Conservation (phyloP, 2,329 filamentous ascomycete species). For the Leptoxyphium fumago region DNA sequence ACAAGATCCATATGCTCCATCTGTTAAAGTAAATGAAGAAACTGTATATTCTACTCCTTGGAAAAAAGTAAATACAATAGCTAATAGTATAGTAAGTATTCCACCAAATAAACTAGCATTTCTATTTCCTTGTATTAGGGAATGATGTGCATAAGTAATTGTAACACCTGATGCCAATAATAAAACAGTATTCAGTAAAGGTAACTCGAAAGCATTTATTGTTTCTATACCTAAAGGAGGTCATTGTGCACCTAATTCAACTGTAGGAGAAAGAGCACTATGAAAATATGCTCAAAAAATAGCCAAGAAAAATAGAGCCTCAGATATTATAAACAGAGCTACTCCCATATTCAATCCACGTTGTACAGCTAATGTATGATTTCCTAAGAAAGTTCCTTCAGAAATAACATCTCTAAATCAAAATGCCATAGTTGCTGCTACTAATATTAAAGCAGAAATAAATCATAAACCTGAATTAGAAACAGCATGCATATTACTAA, state of each 20-base stretch:
- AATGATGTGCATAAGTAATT: constrained; percentile 18
- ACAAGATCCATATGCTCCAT: constrained; percentile 18
- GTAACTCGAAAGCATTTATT: constrained; percentile 18
- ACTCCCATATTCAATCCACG: constrained; percentile 18
- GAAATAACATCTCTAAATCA: constrained; percentile 18
- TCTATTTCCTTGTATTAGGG: constrained; percentile 19
- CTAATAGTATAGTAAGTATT: constrained; percentile 20
- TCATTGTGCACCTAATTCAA: constrained; percentile 15
- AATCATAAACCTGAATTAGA: constrained; percentile 16
- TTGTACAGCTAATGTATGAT: constrained; percentile 16
- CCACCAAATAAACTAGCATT: constrained; percentile 19
- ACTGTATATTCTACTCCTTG: constrained; percentile 19
- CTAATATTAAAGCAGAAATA: constrained; percentile 19
- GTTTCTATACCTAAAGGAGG: constrained; percentile 14
- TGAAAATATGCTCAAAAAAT: constrained; percentile 18
- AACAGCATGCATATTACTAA: constrained; percentile 12
- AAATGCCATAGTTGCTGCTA: constrained; percentile 14
- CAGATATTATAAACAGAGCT: constrained; percentile 17
- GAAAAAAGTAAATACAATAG: constrained; percentile 20
- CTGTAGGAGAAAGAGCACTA: constrained; percentile 15
- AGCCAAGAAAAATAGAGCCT: constrained; percentile 17
- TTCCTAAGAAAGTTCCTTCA: constrained; percentile 17
- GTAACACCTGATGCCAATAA: constrained; percentile 17
- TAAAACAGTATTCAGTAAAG: constrained; percentile 22
- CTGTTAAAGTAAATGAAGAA: constrained; percentile 18